phyloP scores from a whole-genome alignment of 2,329 filamentous ascomycete genomes.

The Geosmithia putterillii region DNA sequence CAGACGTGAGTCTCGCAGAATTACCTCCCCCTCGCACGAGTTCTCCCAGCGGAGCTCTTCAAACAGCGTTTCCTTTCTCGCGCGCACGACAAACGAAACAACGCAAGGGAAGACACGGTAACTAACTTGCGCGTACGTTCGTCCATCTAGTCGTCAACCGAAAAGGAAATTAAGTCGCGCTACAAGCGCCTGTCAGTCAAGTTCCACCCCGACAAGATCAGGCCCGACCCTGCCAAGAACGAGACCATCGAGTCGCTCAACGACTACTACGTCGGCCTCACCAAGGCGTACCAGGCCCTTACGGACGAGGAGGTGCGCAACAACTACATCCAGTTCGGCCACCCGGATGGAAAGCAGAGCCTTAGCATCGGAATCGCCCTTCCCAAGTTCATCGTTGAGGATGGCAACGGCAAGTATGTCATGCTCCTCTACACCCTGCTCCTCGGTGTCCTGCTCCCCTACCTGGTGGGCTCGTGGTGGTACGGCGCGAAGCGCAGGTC shows the following conservation, averaged over 20 bases:
- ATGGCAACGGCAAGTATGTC: constrained; percentile 93
- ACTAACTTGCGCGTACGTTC: not conserved
- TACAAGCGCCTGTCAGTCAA: constrained; percentile 80
- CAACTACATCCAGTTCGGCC: constrained; percentile 91
- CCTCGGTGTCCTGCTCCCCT: constrained; percentile 82
- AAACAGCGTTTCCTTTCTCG: not conserved
- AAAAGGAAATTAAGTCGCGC: constrained; percentile 84
- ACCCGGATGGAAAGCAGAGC: constrained; percentile 96
- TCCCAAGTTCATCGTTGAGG: constrained; percentile 81
- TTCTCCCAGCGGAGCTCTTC: not conserved
- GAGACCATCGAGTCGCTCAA: constrained; percentile 78
- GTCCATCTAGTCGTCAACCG: constrained; percentile 54
- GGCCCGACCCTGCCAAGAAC: constrained; percentile 74
- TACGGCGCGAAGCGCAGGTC: constrained; percentile 90
- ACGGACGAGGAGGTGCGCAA: constrained; percentile 96
- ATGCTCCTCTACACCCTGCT: constrained; percentile 79
- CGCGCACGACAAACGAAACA: not conserved
- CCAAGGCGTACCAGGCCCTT: constrained; percentile 94
- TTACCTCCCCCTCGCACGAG: not conserved
- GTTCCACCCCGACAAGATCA: constrained; percentile 87
- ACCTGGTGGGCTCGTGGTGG: constrained; percentile 95
- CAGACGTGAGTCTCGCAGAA: constrained; percentile 45
- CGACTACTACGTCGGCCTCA: constrained; percentile 82
- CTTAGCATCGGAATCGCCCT: constrained; percentile 96
- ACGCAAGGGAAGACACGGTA: not conserved